Evolutionary conservation across 2,329 filamentous ascomycete genomes (phyloP).

Genomic region (Pseudogymnoascus sp.): DNA sequence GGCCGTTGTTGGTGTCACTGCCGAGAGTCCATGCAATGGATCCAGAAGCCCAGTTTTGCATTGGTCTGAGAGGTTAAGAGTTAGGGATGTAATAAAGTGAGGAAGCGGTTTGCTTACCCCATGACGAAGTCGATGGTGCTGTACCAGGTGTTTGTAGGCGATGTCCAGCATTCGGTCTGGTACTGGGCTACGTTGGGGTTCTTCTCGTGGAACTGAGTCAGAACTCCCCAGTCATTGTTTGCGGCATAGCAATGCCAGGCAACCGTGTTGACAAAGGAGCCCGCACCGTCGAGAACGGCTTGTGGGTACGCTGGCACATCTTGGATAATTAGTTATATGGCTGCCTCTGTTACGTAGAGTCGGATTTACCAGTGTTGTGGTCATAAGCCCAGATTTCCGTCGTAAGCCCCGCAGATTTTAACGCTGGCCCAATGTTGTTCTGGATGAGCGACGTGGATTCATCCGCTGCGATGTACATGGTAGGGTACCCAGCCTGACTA

Average conservation of each 20-base stretch:
- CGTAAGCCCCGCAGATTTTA: slow-evolving; percentile 31
- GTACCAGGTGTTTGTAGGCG: slow-evolving; percentile 43
- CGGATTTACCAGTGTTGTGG: slow-evolving; percentile 22
- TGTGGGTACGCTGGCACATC: slow-evolving; percentile 23
- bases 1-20: slow-evolving; percentile 35
- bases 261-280: slow-evolving; percentile 16
- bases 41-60: slow-evolving; percentile 39
- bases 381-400: slow-evolving; percentile 30
- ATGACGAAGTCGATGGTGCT: slow-evolving; percentile 44
- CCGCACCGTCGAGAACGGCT: slow-evolving; percentile 20
- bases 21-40: slow-evolving; percentile 38
- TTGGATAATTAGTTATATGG: not conserved
- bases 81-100: not conserved
- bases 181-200: slow-evolving; percentile 35
- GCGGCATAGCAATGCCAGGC: slow-evolving; percentile 26
- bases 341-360: not conserved
- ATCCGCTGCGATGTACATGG: slow-evolving; percentile 32
- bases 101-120: slow-evolving; percentile 22
- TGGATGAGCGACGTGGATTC: slow-evolving; percentile 32
- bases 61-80: slow-evolving; percentile 27
- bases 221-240: slow-evolving; percentile 20
- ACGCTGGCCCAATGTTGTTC: slow-evolving; percentile 32
- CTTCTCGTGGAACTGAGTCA: slow-evolving; percentile 31
- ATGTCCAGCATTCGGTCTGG: slow-evolving; percentile 43
- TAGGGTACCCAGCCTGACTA: slow-evolving; percentile 31